Evolutionary conservation across 1,284 basidiomycete genomes (phyloP), one percentile per base, ranked within the genome.

Genomic region (Puccinia hordei): DNA sequence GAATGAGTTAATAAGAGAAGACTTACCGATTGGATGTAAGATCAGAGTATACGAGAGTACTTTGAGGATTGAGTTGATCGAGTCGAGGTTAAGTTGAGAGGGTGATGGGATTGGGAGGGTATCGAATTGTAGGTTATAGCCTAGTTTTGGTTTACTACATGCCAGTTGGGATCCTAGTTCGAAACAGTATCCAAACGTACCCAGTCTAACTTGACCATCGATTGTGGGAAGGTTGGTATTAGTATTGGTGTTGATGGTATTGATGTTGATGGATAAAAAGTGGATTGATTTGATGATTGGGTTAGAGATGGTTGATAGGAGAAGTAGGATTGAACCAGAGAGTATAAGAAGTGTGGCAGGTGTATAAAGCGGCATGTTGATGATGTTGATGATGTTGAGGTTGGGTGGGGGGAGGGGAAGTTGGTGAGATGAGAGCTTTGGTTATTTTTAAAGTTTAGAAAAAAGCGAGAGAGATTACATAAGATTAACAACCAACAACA

Each of bases 151-250:
- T 15, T 35, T 38, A 10, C 22, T 44, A 24, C 73, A 76, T n/a
- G 41, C 46, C 22, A n/a, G 22, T 22, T 76, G 57, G 33, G 33
- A n/a, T 17, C 38, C 73, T 8, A 66, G 19, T 9, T 19, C 19
- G 61, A 76, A 22, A 30, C 73, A 76, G 65, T 65, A 76, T n/a
- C 73, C 73, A 33, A 76, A 76, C 12, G 65, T 61, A 35, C 73
- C 73, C 0, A 76, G 33, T 44, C 41, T 63, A n/a, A 75, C 6
- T 6, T 44, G 6, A 6, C 41, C 41, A 17, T 17, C 15, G 46
- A 49, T 41, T 4, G 9, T 49, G 46, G 15, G 8, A 8, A 17
- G 27, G 1, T n/a, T 41, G 33, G 27, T 17, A 10, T 9, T 33
- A 15, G 73, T 17, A 4, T 30, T 44, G 17, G 41, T 22, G 1